phyloP scores from a whole-genome alignment of 2,329 filamentous ascomycete species.

The Penicillium sp. region DNA sequence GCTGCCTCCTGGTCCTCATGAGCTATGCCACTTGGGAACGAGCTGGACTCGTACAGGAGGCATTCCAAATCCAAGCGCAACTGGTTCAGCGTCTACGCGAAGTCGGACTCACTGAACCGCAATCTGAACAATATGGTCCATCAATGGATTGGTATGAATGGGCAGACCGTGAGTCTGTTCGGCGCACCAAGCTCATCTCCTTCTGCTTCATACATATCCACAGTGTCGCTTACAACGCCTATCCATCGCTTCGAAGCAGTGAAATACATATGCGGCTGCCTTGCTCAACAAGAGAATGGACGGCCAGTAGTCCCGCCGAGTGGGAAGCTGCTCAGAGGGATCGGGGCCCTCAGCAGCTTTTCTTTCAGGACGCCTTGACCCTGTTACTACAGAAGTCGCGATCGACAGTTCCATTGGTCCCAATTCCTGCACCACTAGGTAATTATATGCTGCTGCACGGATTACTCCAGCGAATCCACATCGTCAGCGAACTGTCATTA shows the following conservation, averaged over 20 bases:
- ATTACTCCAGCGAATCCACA: conserved; percentile 64
- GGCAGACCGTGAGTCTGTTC: conserved; percentile 36
- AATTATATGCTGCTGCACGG: conserved; percentile 72
- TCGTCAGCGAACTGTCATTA: conserved; percentile 34
- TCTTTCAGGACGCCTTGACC: conserved; percentile 36
- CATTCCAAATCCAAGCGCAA: conserved; percentile 31
- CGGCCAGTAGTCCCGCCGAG: conserved; percentile 29
- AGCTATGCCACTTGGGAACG: conserved; percentile 35
- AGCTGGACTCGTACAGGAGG: conserved; percentile 33
- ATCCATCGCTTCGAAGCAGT: conserved; percentile 37
- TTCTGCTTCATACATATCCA: conserved; percentile 42
- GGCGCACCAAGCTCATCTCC: conserved; percentile 38
- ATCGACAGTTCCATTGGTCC: conserved; percentile 27
- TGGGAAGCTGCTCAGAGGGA: conserved; percentile 34
- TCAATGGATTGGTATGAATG: conserved; percentile 36
- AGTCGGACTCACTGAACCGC: conserved; percentile 28
- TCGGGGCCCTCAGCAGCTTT: conserved; percentile 29
- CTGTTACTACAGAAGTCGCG: conserved; percentile 33
- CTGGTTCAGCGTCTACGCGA: conserved; percentile 33
- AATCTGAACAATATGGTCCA: conserved; percentile 21
- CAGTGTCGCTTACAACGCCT: conserved; percentile 41
- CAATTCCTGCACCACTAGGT: conserved; percentile 52
- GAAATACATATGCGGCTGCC: conserved; percentile 39
- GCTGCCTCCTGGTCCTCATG: conserved; percentile 33
- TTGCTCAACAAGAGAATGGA: conserved; percentile 40